Evolutionary conservation across 225 moss, liverwort and hornwort genomes (phyloP).

Genomic region (Antitrichia curtipendula): DNA sequence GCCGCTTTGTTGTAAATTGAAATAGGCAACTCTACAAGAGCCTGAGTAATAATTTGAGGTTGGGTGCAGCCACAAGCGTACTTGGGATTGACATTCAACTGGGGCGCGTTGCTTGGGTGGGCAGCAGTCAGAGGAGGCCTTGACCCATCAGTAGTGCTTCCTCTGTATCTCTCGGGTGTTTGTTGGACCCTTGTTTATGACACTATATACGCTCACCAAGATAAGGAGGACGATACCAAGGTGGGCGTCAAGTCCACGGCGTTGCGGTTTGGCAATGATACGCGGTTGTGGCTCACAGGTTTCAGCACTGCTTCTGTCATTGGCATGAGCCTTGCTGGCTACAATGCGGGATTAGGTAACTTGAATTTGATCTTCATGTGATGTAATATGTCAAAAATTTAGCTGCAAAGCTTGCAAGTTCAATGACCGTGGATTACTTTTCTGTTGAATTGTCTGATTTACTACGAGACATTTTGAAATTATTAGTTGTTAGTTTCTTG

Average conservation of each 20-base stretch:
- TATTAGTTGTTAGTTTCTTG: neutral
- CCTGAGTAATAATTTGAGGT: neutral
- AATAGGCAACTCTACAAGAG: neutral
- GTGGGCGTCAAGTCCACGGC: slow-evolving; percentile 93
- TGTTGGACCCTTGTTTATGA: slow-evolving; percentile 98
- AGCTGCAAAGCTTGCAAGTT: neutral
- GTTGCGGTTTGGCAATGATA: slow-evolving; percentile 56
- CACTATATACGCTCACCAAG: slow-evolving; percentile 98
- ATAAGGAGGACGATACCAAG: slow-evolving; percentile 71
- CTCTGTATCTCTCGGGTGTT: slow-evolving; percentile 76
- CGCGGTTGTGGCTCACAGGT: slow-evolving; percentile 64
- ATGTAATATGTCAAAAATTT: neutral
- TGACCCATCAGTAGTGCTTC: slow-evolving; percentile 58
- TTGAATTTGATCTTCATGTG: neutral
- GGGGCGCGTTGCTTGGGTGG: slow-evolving; percentile 99
- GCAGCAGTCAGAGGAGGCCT: slow-evolving; percentile 78
- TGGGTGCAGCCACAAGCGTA: slow-evolving; percentile 94
- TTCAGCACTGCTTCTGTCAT: slow-evolving; percentile 52
- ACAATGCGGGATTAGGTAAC: slow-evolving; percentile 52
- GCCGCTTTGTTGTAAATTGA: neutral
- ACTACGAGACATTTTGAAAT: neutral
- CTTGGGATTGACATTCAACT: slow-evolving; percentile 98
- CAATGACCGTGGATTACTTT: neutral
- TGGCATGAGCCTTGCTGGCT: slow-evolving; percentile 61
- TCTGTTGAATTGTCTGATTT: neutral